Percentiles rank a stretch among this genome's conserved stretches.
Conservation (phyloP, 495 filamentous ascomycete species). For the Aspergillus affinis region DNA sequence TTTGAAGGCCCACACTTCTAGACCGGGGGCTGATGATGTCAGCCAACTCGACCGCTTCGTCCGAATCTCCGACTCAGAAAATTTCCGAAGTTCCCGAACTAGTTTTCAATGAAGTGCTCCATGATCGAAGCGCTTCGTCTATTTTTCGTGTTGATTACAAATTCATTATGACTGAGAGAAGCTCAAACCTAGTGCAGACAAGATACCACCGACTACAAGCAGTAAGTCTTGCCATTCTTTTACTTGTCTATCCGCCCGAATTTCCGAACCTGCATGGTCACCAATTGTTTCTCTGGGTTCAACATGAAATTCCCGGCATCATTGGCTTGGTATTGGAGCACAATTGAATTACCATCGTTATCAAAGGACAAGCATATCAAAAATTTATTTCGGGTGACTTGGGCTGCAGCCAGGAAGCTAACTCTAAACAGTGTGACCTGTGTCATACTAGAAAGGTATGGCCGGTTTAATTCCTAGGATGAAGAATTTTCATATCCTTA, state of each 20-base stretch:
- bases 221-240: neutral
- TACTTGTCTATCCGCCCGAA: neutral
- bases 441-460: slow-evolving; percentile 31
- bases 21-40: neutral
- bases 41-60: neutral
- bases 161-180: neutral
- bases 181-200: neutral
- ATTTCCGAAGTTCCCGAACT: neutral
- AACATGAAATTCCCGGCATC: neutral
- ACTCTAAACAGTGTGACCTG: slow-evolving; percentile 24
- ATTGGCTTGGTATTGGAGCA: neutral
- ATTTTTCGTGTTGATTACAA: neutral
- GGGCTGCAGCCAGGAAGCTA: neutral
- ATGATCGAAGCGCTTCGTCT: neutral
- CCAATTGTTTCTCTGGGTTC: neutral
- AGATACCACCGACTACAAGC: neutral
- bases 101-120: neutral
- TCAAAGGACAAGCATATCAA: neutral
- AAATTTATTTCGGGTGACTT: neutral
- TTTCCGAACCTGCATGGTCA: neutral
- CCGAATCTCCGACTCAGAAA: neutral
- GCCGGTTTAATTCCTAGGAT: no score
- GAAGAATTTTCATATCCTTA: neutral
- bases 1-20: neutral
- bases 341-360: neutral